Evolutionary conservation across 345 rosid genomes (phyloP), one percentile per base, ranked within the genome.

Genomic region (Syzygium aromaticum): DNA sequence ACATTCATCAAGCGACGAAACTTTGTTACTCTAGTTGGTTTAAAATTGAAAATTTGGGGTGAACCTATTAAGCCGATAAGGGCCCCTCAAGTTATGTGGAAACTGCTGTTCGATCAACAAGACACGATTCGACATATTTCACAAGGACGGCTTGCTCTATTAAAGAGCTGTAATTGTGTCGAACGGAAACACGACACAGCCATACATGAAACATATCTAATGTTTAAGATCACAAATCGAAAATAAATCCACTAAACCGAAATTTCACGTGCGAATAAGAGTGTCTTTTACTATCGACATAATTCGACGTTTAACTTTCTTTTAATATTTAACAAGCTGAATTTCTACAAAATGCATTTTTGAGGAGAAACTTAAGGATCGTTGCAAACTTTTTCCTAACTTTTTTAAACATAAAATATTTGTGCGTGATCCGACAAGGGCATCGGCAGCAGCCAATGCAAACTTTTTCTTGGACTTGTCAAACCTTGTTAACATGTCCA

Each of bases 181-280:
- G 6, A 16, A 16, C 0, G 6, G 2, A 64, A 7, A 30, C 11
- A 3, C 11, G 0, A 16, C 6, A 2, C 77, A 17, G 8, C 7
- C 1, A 8, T 30, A 16, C 43, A 30, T 30, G 22, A 15, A 3
- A 30, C 12, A 30, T 30, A 8, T 64, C 1, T 30, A 0, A 8
- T 30, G 77, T 30, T 64, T 16, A 22, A 67, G 12, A 16, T 0
- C 0, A 2, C 21, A 67, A 67, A 30, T 30, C 3, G 1, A 67
- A 23, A 30, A 67, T 67, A 16, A 64, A 64, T 11, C 0, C 22
- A 3, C 5, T 30, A 33, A 8, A 54, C 3, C 8, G 8, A 54
- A 8, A 22, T 21, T 56, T 4, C 27, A 4, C 57, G 3, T 6
- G 7, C 19, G 23, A 19, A 19, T 56, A 4, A 1, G 59, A 27